Conservation (phyloP, 352 stramenopile genomes). For the Globisporangium rhizosaccharum region DNA sequence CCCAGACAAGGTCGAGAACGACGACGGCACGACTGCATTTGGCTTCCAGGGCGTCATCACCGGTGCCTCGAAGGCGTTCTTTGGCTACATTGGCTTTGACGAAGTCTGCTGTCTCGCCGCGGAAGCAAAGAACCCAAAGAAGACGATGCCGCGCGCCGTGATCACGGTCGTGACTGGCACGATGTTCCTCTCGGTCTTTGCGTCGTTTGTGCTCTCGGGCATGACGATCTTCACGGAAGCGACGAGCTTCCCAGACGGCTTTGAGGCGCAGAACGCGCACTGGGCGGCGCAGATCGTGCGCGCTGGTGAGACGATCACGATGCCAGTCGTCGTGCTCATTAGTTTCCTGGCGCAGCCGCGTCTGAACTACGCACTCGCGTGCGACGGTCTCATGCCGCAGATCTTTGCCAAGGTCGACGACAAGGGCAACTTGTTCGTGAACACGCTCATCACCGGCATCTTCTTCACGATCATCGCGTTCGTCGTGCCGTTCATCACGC, state of each 20-base stretch:
- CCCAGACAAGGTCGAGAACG: slow-evolving; percentile 15
- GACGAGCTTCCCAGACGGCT: slow-evolving; percentile 33
- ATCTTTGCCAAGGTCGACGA: slow-evolving; percentile 86
- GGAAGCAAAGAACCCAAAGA: slow-evolving; percentile 57
- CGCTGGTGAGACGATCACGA: slow-evolving; percentile 67
- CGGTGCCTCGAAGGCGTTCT: slow-evolving; percentile 85
- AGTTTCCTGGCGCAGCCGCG: slow-evolving; percentile 90
- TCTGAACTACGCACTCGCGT: slow-evolving; percentile 90
- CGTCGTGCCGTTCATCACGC: slow-evolving; percentile 63
- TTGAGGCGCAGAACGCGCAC: slow-evolving; percentile 28
- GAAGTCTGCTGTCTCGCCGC: slow-evolving; percentile 89
- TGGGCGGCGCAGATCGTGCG: slow-evolving; percentile 52
- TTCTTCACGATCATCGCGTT: slow-evolving; percentile 70
- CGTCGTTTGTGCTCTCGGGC: slow-evolving; percentile 78
- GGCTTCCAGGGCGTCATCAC: slow-evolving; percentile 56
- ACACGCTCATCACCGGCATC: slow-evolving; percentile 59
- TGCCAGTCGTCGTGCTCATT: slow-evolving; percentile 93
- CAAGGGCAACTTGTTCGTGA: slow-evolving; percentile 78
- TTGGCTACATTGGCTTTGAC: slow-evolving; percentile 93
- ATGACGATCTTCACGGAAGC: slow-evolving; percentile 30
- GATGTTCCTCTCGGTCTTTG: slow-evolving; percentile 55
- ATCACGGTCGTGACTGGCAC: slow-evolving; percentile 72
- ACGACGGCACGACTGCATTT: slow-evolving; percentile 12
- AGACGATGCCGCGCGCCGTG: slow-evolving; percentile 71
- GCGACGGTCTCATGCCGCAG: slow-evolving; percentile 89